Base-by-base conservation (phyloP, 805 yeast species). In the Millerozyma acaciae region DNA sequence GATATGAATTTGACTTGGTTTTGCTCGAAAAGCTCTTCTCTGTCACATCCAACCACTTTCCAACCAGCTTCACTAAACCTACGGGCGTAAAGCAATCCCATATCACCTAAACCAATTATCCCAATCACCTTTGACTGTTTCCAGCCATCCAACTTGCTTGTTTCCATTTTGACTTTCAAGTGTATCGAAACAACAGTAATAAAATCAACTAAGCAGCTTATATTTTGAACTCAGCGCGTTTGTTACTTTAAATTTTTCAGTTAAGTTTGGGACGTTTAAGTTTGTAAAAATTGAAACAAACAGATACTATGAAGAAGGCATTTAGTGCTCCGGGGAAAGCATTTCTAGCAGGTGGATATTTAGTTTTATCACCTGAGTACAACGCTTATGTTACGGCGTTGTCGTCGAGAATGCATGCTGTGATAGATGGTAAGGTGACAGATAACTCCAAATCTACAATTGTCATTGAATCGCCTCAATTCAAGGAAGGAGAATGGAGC, bases 261-360 rank as follows among this genome's bases (percentile, higher is more conserved):
- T n/a, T 15, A 6, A 8, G 13, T 23, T 23, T 10, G 13, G 13
- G 13, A 10, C 12, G 7, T 23, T 7, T 15, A 23, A 23, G 13
- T 23, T n/a, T 6, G 6, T 7, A 7, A 23, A 23, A 6, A 23
- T 23, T n/a, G 13, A 7, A 7, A 23, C 13, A 23, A 18, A 28
- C 21, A 25, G 15, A 9, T 17, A 18, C 10, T 10, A 20, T 47
- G 51, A 29, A 42, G 25, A 59, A 62, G 34, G 85, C 80, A 6
- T 90, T 77, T 53, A 84, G 96, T 51, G 94, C 97, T 0, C 97
- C 98, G 0, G 97, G 97, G 0, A 93, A 93, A 56, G 97, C 97
- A 1, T 65, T 93, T 17, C 48, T 93, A 8, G 96, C 93, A 1
- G 98, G 98, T 13, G 98, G 98, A 0, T 93, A 93, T 53, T 68